phyloP scores from a whole-genome alignment of 2,329 filamentous ascomycete genomes.

The Monosporascus sp. region DNA sequence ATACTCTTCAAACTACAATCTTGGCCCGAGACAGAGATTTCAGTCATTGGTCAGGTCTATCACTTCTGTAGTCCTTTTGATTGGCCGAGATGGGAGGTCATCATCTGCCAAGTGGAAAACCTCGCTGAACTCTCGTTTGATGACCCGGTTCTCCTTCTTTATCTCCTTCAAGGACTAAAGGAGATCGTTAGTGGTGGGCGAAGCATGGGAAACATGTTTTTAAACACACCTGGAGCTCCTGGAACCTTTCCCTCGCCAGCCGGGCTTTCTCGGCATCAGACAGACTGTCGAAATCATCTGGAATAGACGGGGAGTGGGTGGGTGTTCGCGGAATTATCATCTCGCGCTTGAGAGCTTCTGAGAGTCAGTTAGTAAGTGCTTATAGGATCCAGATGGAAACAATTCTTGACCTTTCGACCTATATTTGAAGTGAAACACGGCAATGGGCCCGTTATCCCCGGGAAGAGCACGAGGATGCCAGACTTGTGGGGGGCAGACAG shows the following conservation, averaged over 20 bases:
- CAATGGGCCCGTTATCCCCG: slow-evolving; percentile 19
- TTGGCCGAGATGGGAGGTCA: not conserved
- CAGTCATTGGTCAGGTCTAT: slow-evolving; percentile 21
- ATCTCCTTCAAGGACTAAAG: slow-evolving; percentile 6
- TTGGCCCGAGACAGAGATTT: not conserved
- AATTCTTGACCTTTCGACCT: slow-evolving; percentile 24
- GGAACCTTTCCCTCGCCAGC: slow-evolving; percentile 25
- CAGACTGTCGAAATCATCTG: slow-evolving; percentile 10
- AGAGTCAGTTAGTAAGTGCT: not conserved
- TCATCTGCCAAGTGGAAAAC: slow-evolving; percentile 22
- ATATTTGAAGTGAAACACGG: slow-evolving; percentile 27
- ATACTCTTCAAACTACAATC: not conserved
- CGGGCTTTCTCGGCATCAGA: slow-evolving; percentile 19
- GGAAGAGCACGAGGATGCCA: not conserved
- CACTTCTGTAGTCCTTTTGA: slow-evolving; percentile 10
- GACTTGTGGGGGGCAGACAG: not conserved
- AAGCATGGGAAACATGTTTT: not conserved
- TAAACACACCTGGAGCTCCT: slow-evolving; percentile 20
- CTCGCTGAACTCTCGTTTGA: slow-evolving; percentile 25
- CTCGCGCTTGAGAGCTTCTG: slow-evolving; percentile 27
- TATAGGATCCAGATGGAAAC: not conserved
- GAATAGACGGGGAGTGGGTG: slow-evolving; percentile 9
- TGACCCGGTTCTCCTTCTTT: slow-evolving; percentile 8
- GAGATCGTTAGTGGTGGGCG: not conserved
- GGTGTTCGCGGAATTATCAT: slow-evolving; percentile 25